These are phyloP conservation scores for Chaetomium cochliodes DNA, from an alignment of 495 filamentous ascomycete genomes.

Conservation along the genomic window DNA sequence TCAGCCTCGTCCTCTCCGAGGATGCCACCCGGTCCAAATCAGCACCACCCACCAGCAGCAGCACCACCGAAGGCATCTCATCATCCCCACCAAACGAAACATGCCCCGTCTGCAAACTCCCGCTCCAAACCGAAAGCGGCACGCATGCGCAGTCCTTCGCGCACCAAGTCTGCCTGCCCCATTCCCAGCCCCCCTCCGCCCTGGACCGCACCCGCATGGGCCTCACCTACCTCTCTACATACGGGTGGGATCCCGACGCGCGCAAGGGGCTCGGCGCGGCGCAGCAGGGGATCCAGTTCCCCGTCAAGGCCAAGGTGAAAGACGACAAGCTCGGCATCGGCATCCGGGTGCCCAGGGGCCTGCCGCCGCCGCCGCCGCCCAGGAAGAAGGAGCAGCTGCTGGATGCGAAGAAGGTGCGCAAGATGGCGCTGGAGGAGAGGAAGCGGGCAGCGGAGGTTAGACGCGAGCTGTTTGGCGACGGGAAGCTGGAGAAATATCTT, in stretches of 20 bases:
- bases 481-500: slow-evolving; percentile 67
- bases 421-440: slow-evolving; percentile 58
- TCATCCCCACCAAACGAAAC: slow-evolving; percentile 13
- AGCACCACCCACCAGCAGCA: slow-evolving; percentile 3
- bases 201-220: slow-evolving; percentile 77
- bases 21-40: slow-evolving; percentile 20
- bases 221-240: slow-evolving; percentile 67
- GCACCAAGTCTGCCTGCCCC: slow-evolving; percentile 75
- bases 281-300: slow-evolving; percentile 72
- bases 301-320: slow-evolving; percentile 71
- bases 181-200: slow-evolving; percentile 82
- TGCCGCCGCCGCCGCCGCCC: slow-evolving; percentile 6
- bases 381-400: slow-evolving; percentile 55
- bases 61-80: neutral
- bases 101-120: slow-evolving; percentile 41
- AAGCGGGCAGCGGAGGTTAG: slow-evolving; percentile 61
- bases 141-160: slow-evolving; percentile 71
- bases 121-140: slow-evolving; percentile 19
- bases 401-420: slow-evolving; percentile 67
- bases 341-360: slow-evolving; percentile 38
- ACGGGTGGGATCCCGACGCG: slow-evolving; percentile 88
- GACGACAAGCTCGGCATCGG: slow-evolving; percentile 74
- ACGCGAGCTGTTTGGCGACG: slow-evolving; percentile 64
- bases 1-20: slow-evolving; percentile 65
- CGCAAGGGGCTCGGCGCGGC: slow-evolving; percentile 66